Evolutionary conservation across 2,329 filamentous ascomycete genomes (phyloP).

Genomic region (Nemania abortiva): DNA sequence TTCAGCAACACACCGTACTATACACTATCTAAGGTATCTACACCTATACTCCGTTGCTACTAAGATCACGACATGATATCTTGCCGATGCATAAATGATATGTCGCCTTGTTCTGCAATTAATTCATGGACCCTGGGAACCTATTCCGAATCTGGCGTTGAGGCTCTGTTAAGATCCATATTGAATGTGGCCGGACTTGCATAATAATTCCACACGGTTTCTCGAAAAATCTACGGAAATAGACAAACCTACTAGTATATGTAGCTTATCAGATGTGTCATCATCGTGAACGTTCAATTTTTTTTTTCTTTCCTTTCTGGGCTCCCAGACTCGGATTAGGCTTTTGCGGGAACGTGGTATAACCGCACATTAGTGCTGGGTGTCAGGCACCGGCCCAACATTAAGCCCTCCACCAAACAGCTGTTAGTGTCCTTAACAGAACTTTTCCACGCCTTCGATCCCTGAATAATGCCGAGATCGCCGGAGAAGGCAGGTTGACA

Average conservation of each 20-base stretch:
- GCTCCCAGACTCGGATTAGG: slow-evolving; percentile 1
- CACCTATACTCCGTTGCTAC: slow-evolving; percentile 6
- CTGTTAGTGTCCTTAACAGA: slow-evolving; percentile 38
- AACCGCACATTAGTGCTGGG: slow-evolving; percentile 43
- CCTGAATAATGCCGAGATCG: slow-evolving; percentile 46
- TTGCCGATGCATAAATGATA: slow-evolving; percentile 5
- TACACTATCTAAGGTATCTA: not conserved
- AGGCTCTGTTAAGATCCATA: slow-evolving; percentile 44
- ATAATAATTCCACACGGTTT: slow-evolving; percentile 21
- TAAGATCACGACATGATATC: slow-evolving; percentile 12
- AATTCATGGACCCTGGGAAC: slow-evolving; percentile 2
- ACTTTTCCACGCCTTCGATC: slow-evolving; percentile 38
- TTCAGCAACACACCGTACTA: not conserved
- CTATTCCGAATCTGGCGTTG: slow-evolving; percentile 40
- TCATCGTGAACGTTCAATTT: slow-evolving; percentile 17
- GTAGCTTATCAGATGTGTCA: slow-evolving; percentile 17
- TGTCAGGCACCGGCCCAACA: slow-evolving; percentile 39
- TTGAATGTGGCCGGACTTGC: slow-evolving; percentile 23
- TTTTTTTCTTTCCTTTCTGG: not conserved
- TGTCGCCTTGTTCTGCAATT: not conserved
- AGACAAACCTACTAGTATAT: not conserved
- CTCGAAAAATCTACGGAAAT: slow-evolving; percentile 20
- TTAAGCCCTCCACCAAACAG: slow-evolving; percentile 12
- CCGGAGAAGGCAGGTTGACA: slow-evolving; percentile 44
- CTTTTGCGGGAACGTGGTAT: slow-evolving; percentile 39